Evolutionary conservation across 2,329 filamentous ascomycete genomes (phyloP).

Genomic region (Exophiala oligosperma): DNA sequence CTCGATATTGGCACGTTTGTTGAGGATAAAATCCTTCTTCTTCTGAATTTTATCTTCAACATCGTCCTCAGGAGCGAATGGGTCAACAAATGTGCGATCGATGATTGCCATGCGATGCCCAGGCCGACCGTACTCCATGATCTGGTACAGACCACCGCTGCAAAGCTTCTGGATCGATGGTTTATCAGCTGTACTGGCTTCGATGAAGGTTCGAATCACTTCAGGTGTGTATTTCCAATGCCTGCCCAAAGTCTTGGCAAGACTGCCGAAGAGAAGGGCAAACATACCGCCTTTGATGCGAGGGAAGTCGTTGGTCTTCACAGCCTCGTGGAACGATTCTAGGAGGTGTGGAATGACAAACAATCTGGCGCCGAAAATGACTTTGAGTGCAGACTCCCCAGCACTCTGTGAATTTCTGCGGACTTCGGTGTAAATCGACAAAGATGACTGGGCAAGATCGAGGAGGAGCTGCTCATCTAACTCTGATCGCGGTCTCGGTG

Average conservation of each 20-base stretch:
- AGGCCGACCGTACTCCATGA: conserved; percentile 89
- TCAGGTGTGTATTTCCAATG: conserved; percentile 95
- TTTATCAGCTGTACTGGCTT: conserved; percentile 87
- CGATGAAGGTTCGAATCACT: conserved; percentile 86
- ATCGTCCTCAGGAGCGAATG: conserved; percentile 69
- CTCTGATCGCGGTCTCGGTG: conserved; percentile 83
- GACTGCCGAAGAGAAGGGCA: conserved; percentile 81
- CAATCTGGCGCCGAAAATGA: conserved; percentile 81
- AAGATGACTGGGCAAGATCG: conserved; percentile 84
- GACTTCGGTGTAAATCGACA: conserved; percentile 92
- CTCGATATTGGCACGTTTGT: conserved; percentile 76
- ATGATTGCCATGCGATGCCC: conserved; percentile 84
- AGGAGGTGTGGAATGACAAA: conserved; percentile 89
- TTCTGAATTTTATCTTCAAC: conserved; percentile 61
- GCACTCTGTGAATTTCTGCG: conserved; percentile 90
- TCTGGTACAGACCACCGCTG: conserved; percentile 74
- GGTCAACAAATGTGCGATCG: conserved; percentile 67
- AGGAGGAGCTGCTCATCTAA: conserved; percentile 82
- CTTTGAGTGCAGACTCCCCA: conserved; percentile 89
- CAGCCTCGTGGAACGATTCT: conserved; percentile 71
- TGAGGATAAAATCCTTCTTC: conserved; percentile 71
- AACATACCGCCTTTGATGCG: conserved; percentile 95
- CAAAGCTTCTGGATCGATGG: conserved; percentile 90
- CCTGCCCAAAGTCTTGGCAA: conserved; percentile 81
- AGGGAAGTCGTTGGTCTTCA: conserved; percentile 79